phyloP scores from a whole-genome alignment of 805 yeast species.

The Saccharomycopsis oosterbeekiorum region DNA sequence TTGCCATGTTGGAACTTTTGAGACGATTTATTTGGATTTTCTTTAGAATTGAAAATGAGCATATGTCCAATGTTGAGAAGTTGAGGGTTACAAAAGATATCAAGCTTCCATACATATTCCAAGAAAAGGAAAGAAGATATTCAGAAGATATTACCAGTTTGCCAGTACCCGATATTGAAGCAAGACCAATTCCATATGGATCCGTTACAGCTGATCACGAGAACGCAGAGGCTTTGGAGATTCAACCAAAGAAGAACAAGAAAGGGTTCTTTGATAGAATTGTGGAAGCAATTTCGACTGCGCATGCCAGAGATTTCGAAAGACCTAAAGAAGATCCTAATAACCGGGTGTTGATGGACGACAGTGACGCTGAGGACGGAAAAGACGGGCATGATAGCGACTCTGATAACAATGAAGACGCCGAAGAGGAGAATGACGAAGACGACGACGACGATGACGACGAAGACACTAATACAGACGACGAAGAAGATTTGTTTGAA shows the following conservation, averaged over 20 bases:
- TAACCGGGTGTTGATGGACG: slow-evolving; percentile 19
- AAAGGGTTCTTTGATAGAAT: slow-evolving; percentile 23
- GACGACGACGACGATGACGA: background rate
- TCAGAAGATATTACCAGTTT: slow-evolving; percentile 22
- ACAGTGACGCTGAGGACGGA: slow-evolving; percentile 10
- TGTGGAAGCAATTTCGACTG: slow-evolving; percentile 53
- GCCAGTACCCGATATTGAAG: slow-evolving; percentile 12
- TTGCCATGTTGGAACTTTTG: slow-evolving; percentile 72
- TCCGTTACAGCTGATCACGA: background rate
- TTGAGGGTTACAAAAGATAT: slow-evolving; percentile 83
- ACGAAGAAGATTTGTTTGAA: slow-evolving; percentile 18
- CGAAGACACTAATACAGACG: slow-evolving; percentile 23
- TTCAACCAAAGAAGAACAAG: background rate
- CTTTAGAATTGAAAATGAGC: slow-evolving; percentile 94
- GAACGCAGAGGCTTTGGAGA: background rate
- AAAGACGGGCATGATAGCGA: slow-evolving; percentile 25
- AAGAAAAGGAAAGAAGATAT: slow-evolving; percentile 22
- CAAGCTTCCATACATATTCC: slow-evolving; percentile 67
- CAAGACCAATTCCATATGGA: background rate
- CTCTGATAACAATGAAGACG: background rate
- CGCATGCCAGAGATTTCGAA: slow-evolving; percentile 82
- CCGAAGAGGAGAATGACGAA: background rate
- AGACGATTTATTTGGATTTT: slow-evolving; percentile 86
- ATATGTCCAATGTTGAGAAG: slow-evolving; percentile 76
- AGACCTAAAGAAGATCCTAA: slow-evolving; percentile 31